Base-by-base conservation (phyloP, 345 rosid genomes). In the Boechera retrofracta region DNA sequence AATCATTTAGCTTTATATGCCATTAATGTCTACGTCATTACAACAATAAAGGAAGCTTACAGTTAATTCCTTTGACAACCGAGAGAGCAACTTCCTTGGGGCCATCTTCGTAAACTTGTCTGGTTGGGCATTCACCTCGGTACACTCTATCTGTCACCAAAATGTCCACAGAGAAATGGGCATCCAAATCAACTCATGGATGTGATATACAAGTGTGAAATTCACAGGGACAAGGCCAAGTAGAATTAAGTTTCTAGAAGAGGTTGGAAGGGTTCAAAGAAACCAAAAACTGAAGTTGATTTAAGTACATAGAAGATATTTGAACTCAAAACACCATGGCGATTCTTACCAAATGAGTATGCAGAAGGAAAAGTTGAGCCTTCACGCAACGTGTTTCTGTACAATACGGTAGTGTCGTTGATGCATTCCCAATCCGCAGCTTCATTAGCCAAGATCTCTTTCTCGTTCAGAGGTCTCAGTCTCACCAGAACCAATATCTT, bases 361-460 rank as follows among this genome's bases (percentile, higher is more conserved):
- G 97, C 86, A 54, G 93, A 91, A 4, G 99, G 99, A 83, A 88
- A 95, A 5, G 95, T 86, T 31, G 93, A 95, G 58, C 98, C 98
- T 83, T 95, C 99, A 52, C 98, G 88, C 65, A 95, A 90, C 33
- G 91, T 91, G 84, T 95, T 95, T 70, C 97, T 86, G 72, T 95
- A 95, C 77, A 95, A 82, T 67, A 92, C 82, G 24, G 98, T 86
- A 52, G 87, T 84, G 47, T 88, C 89, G 66, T 87, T 95, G 87
- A 95, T 88, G 85, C 99, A 95, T 78, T 95, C 99, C 99, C 99
- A 95, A 63, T 95, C 99, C 0, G 93, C 89, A 66, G 80, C 88
- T 86, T 95, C 99, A 79, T 77, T 83, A 51, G 82, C 89, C 32
- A 66, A 64, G 75, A 86, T 82, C 86, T 95, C 99, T 83, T 86